Conservation (phyloP, 2,329 filamentous ascomycete species). For the Hyphodiscus sp. region DNA sequence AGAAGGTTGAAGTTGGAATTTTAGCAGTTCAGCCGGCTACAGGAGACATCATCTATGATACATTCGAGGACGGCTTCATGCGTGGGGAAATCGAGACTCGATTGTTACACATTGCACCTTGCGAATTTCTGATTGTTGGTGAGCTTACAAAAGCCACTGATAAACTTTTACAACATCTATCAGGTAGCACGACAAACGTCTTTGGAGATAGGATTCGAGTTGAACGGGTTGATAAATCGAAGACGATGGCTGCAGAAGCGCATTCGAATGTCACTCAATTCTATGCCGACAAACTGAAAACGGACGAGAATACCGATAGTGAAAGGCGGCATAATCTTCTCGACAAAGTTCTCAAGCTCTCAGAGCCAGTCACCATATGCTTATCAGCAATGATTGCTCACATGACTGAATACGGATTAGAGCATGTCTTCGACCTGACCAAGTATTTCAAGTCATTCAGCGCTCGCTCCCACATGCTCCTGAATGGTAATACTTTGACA, state of each 20-base stretch:
- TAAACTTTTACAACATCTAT: conserved; percentile 84
- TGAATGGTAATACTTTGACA: conserved; percentile 90
- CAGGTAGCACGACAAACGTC: conserved; percentile 81
- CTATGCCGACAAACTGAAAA: conserved; percentile 79
- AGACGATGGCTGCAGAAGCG: conserved; percentile 76
- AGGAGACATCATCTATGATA: conserved; percentile 91
- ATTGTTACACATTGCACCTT: conserved; percentile 90
- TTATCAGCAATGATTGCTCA: conserved; percentile 95
- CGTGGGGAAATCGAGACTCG: conserved; percentile 90
- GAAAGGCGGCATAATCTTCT: conserved; percentile 59
- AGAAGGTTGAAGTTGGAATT: conserved; percentile 87
- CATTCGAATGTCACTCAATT: conserved; percentile 88
- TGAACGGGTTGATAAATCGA: conserved; percentile 68
- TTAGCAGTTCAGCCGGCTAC: conserved; percentile 93
- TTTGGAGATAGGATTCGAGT: conserved; percentile 87
- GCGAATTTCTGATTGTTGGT: conserved; percentile 90
- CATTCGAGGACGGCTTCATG: conserved; percentile 97
- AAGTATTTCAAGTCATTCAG: conserved; percentile 98
- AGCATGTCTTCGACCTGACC: conserved; percentile 92
- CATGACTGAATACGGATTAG: conserved; percentile 81
- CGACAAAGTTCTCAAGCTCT: conserved; percentile 78
- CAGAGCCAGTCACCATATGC: conserved; percentile 83
- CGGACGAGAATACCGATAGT: conserved; percentile 44
- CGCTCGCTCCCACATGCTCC: conserved; percentile 86
- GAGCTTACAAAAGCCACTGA: conserved; percentile 85